A percentile compares a stretch with the other conserved stretches of the same genome.
Evolutionary conservation across 2,329 filamentous ascomycete genomes (phyloP).

Genomic region (Intubia oerlemansii): DNA sequence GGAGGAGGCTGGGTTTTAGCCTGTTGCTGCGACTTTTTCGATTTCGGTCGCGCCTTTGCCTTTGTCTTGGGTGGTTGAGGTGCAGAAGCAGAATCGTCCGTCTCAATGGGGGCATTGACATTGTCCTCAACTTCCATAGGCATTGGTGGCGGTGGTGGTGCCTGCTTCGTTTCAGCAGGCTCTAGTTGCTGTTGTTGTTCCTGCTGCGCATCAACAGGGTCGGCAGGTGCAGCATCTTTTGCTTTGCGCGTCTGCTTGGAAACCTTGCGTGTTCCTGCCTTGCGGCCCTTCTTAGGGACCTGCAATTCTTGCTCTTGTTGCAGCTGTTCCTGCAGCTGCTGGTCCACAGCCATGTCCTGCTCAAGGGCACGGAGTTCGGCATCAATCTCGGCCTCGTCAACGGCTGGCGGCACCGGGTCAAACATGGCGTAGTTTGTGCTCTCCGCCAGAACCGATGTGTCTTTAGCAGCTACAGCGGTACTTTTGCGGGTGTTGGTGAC

Average conservation of each 20-base stretch:
- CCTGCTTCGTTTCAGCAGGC: conserved; percentile 3
- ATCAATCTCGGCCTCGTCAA: conserved; percentile 26
- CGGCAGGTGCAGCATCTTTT: conserved; percentile 12
- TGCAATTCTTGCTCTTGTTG: conserved; percentile 16
- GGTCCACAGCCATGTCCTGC: conserved; percentile 21
- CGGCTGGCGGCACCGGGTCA: conserved; percentile 22
- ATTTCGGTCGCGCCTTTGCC: conserved; percentile 1
- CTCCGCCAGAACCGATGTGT: too few relatives aligned
- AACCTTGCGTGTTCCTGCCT: conserved; percentile 25
- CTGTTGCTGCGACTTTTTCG: background rate
- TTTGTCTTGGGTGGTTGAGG: conserved; percentile 4
- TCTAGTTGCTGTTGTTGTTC: conserved; percentile 5
- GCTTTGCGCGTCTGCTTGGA: conserved; percentile 30
- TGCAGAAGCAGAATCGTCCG: too few relatives aligned
- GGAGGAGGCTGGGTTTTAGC: background rate
- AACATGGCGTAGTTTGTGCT: conserved; percentile 26
- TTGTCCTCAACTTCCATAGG: too few relatives aligned
- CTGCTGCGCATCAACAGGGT: background rate
- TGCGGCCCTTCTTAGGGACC: conserved; percentile 32
- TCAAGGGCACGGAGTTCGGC: conserved; percentile 28
- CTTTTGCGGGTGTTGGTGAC: too few relatives aligned
- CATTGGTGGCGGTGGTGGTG: conserved; percentile 2
- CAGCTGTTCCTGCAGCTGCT: conserved; percentile 8
- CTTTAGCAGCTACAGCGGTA: too few relatives aligned
- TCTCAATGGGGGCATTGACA: too few relatives aligned